Conservation (phyloP, 2,329 filamentous ascomycete genomes). For the Venturia pyrina region DNA sequence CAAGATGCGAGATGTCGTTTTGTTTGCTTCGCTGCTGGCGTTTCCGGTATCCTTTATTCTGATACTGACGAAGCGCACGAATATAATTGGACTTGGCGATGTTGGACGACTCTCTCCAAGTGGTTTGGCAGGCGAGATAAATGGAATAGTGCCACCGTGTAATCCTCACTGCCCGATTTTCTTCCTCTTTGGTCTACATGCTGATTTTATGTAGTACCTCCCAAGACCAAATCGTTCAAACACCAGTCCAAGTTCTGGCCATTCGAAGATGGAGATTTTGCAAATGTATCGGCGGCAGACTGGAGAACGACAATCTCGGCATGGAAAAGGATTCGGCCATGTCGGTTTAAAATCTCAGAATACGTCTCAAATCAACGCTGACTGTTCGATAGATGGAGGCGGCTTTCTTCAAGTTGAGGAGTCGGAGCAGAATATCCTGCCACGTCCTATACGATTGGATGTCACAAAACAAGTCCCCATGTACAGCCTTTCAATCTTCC, state of each 20-base stretch:
- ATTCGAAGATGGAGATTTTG: background rate
- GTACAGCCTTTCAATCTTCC: background rate
- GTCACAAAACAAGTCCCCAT: background rate
- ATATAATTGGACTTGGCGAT: background rate
- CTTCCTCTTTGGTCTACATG: background rate
- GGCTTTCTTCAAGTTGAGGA: background rate
- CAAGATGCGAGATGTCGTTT: background rate
- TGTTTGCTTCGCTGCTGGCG: background rate
- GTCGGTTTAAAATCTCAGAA: background rate
- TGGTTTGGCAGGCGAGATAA: background rate
- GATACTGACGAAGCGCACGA: background rate
- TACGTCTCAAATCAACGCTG: background rate
- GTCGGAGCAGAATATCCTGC: background rate
- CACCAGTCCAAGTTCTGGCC: background rate
- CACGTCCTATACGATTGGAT: background rate
- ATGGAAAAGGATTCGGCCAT: background rate
- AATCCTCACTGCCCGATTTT: background rate
- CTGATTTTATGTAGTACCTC: background rate
- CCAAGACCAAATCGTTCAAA: background rate
- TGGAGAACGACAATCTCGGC: background rate
- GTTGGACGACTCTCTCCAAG: background rate
- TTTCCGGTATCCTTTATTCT: background rate
- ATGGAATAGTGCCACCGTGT: background rate
- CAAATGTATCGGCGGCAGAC: background rate
- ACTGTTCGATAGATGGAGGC: background rate